A percentile compares a stretch with the other conserved stretches of the same genome.
Evolutionary conservation across 495 filamentous ascomycete species (phyloP).

Genomic region (Hyaloscypha hepaticicola): DNA sequence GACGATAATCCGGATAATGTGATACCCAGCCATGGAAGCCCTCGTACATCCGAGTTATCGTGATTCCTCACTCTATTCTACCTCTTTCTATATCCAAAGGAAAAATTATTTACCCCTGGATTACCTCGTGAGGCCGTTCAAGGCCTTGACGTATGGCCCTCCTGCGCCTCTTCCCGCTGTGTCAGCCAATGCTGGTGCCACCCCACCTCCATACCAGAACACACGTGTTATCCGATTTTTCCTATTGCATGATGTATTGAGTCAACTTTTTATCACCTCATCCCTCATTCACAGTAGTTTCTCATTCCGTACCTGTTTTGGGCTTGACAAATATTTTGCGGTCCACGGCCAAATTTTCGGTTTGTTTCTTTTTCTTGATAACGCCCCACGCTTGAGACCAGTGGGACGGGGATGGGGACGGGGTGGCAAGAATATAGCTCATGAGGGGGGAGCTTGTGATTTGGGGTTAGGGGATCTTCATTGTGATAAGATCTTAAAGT

Average conservation of each 20-base stretch:
- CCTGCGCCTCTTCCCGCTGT: not conserved
- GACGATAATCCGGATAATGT: slow-evolving; percentile 26
- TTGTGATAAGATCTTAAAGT: not conserved
- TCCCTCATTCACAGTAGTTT: slow-evolving; percentile 6
- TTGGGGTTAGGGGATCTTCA: not conserved
- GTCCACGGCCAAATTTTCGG: slow-evolving; percentile 28
- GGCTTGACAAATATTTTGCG: slow-evolving; percentile 25
- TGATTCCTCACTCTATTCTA: not conserved
- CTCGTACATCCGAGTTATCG: slow-evolving; percentile 14
- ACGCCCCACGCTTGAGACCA: slow-evolving; percentile 25
- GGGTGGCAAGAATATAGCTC: slow-evolving; percentile 4
- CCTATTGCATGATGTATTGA: slow-evolving; percentile 17
- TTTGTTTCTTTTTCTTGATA: slow-evolving; percentile 26
- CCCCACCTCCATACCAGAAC: slow-evolving; percentile 8
- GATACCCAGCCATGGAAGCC: not conserved
- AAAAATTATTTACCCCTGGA: not conserved
- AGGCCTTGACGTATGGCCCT: not conserved
- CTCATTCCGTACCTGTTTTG: not conserved
- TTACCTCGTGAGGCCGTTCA: not conserved
- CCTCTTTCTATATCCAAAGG: not conserved
- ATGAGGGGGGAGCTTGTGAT: not conserved
- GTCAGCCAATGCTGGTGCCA: slow-evolving; percentile 18
- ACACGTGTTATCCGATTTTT: slow-evolving; percentile 25
- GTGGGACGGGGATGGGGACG: slow-evolving; percentile 11
- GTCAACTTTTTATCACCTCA: slow-evolving; percentile 18